Evolutionary conservation across 2,329 filamentous ascomycete species (phyloP), one percentile per base, ranked within the genome.

Genomic region (Septoria petroselini): DNA sequence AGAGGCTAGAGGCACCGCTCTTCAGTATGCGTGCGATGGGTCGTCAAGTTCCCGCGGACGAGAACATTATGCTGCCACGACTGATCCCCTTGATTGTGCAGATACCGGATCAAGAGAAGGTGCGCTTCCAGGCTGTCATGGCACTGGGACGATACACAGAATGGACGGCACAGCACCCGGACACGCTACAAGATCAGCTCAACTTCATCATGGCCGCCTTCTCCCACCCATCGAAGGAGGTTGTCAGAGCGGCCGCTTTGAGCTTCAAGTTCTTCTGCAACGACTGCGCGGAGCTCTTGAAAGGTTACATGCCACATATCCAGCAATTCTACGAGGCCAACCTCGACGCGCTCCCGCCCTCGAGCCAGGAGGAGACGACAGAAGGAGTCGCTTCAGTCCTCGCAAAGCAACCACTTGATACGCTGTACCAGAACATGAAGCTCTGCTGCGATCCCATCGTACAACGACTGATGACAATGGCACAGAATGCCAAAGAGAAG

Each of bases 71-170:
- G 61, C 77, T 98, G 33, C 88, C 90, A 2, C 88, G 91, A 65
- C 83, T 98, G 12, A 95, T 98, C 73, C 91, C 91, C 14, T 77
- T 98, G 49, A 83, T 98, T 55, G 89, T 95, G 8, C 88, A 94
- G 65, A 95, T 98, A 53, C 93, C 93, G 0, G 85, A 88, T 64
- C 93, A 98, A 63, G 89, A 97, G 71, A 98, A 97, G 74, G 80
- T 98, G n/a, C 88, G 91, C 6, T 98, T 98, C 71, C 91, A 95
- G 55, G 91, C 91, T 4, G 95, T 97, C 64, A 96, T 98, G 90
- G 91, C 94, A 2, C 80, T 98, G 17, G 93, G 90, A 30, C 82
- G 93, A 55, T 98, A 98, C 67, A 98, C 94, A 0, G 91, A 97
- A 69, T 98, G 93, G 93, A 98, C 94, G 0, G 83, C 93, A 4